A percentile compares a stretch with the other conserved stretches of the same genome.
Evolutionary conservation across 1,284 basidiomycete species (phyloP).

Genomic region (Meripilus lineatus): DNA sequence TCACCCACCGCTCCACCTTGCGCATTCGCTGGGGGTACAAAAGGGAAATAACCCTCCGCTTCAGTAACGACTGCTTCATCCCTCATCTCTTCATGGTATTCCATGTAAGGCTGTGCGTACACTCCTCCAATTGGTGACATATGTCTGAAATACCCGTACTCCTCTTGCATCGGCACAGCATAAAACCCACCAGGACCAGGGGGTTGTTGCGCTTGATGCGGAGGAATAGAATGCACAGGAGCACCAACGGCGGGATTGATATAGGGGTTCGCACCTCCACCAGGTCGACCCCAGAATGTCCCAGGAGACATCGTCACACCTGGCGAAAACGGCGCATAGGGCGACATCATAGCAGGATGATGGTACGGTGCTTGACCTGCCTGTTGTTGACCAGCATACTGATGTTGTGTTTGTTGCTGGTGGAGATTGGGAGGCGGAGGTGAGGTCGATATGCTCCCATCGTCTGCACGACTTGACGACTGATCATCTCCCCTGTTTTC

Average conservation of each 20-base stretch:
- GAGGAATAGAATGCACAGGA: slow-evolving; percentile 37
- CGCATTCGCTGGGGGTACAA: slow-evolving; percentile 24
- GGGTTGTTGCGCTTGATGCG: slow-evolving; percentile 10
- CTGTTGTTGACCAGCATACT: slow-evolving; percentile 1
- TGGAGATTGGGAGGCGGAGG: neutral
- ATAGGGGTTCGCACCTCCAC: slow-evolving; percentile 38
- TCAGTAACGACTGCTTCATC: slow-evolving; percentile 9
- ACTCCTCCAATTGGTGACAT: slow-evolving; percentile 14
- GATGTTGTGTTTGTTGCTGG: neutral
- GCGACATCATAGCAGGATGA: slow-evolving; percentile 23
- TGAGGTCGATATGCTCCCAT: neutral
- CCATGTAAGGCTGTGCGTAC: neutral
- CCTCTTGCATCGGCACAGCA: slow-evolving; percentile 12
- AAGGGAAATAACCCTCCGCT: slow-evolving; percentile 42
- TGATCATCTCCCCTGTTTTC: neutral
- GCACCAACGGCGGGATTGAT: slow-evolving; percentile 69
- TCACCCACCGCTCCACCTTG: slow-evolving; percentile 11
- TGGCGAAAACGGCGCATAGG: slow-evolving; percentile 49
- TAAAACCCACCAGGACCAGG: slow-evolving; percentile 8
- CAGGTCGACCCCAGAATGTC: slow-evolving; percentile 55
- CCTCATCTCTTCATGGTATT: slow-evolving; percentile 8
- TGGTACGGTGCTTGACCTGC: slow-evolving; percentile 9
- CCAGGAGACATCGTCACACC: slow-evolving; percentile 70
- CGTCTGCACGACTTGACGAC: neutral
- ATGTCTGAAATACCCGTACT: slow-evolving; percentile 42